Conservation (phyloP, 768 basidiomycete species). For the Mycena indigotica region DNA sequence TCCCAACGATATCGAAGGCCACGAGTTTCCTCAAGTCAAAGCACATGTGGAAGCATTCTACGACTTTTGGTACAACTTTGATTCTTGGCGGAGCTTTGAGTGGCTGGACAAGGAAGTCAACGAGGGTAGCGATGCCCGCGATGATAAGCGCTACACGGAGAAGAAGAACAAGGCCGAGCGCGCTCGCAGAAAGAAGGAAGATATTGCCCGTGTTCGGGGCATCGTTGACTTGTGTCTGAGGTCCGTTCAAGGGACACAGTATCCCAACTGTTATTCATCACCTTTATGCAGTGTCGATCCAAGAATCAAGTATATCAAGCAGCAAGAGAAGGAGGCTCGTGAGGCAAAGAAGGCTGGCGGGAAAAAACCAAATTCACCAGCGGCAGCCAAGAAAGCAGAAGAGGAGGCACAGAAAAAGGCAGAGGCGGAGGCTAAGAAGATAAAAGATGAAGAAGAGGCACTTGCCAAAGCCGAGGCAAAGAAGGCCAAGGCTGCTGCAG, state of each 20-base stretch:
- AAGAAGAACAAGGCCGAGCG: slow-evolving; percentile 99
- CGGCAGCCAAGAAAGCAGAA: slow-evolving; percentile 59
- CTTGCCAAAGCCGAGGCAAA: slow-evolving; percentile 67
- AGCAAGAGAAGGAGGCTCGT: slow-evolving; percentile 91
- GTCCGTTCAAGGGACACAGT: no score
- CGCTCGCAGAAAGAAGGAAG: slow-evolving; percentile 94
- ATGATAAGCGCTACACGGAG: slow-evolving; percentile 98
- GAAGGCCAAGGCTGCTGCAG: slow-evolving; percentile 82
- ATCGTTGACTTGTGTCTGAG: slow-evolving; percentile 85
- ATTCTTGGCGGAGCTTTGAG: slow-evolving; percentile 97
- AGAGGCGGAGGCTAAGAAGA: slow-evolving; percentile 72
- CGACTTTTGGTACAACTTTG: slow-evolving; percentile 99
- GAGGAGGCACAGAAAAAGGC: slow-evolving; percentile 75
- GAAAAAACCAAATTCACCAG: slow-evolving; percentile 39
- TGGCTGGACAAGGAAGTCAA: slow-evolving; percentile 98
- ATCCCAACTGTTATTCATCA: no score
- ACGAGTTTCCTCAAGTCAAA: slow-evolving; percentile 56
- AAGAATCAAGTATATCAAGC: slow-evolving; percentile 95
- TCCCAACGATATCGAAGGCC: slow-evolving; percentile 20
- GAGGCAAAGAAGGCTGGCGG: slow-evolving; percentile 81
- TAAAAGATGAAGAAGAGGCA: slow-evolving; percentile 77
- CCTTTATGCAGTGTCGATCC: slow-evolving; percentile 77
- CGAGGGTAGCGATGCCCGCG: slow-evolving; percentile 96
- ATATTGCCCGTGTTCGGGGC: slow-evolving; percentile 83
- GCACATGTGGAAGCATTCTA: slow-evolving; percentile 90